Percentiles rank a stretch among this genome's conserved stretches.
Conservation (phyloP, 1,284 basidiomycete genomes). For the Ceratobasidium sp. region DNA sequence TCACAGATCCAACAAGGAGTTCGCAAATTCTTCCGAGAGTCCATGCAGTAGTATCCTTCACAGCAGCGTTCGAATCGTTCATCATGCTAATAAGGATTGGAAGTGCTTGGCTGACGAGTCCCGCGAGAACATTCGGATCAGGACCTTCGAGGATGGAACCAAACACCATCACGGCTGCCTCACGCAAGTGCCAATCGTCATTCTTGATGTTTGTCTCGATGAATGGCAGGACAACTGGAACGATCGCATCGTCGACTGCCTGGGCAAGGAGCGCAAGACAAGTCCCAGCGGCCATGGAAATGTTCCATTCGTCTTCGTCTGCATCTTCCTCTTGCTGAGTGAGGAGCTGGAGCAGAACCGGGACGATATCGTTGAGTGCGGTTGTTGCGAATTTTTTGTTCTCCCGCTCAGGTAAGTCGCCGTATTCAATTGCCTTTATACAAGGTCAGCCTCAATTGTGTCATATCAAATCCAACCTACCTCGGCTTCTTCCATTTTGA, state of each 20-base stretch:
- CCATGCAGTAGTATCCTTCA: constrained; percentile 98
- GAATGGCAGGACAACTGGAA: constrained; percentile 93
- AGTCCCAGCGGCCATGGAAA: constrained; percentile 96
- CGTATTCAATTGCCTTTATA: constrained; percentile 81
- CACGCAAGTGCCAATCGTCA: constrained; percentile 91
- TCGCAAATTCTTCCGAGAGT: constrained; percentile 96
- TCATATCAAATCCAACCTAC: constrained; percentile 53
- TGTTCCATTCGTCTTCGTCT: constrained; percentile 99
- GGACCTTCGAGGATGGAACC: constrained; percentile 97
- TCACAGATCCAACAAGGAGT: constrained; percentile 83
- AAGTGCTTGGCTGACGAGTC: constrained; percentile 92
- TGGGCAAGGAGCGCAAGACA: constrained; percentile 88
- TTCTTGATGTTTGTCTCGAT: constrained; percentile 95
- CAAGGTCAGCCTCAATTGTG: constrained; percentile 18
- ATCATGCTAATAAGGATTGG: constrained; percentile 96
- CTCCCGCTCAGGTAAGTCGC: constrained; percentile 85
- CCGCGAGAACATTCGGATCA: constrained; percentile 81
- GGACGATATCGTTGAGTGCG: constrained; percentile 91
- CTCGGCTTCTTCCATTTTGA: constrained; percentile 91
- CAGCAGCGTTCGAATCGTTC: constrained; percentile 80
- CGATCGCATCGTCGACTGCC: constrained; percentile 89
- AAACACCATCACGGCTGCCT: constrained; percentile 98
- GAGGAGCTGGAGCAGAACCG: constrained; percentile 86
- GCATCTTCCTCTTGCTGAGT: constrained; percentile 96
- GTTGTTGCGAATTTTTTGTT: constrained; percentile 93